Conservation (phyloP, 139 green algal genomes). For the Chlamydomonas asymmetrica region DNA sequence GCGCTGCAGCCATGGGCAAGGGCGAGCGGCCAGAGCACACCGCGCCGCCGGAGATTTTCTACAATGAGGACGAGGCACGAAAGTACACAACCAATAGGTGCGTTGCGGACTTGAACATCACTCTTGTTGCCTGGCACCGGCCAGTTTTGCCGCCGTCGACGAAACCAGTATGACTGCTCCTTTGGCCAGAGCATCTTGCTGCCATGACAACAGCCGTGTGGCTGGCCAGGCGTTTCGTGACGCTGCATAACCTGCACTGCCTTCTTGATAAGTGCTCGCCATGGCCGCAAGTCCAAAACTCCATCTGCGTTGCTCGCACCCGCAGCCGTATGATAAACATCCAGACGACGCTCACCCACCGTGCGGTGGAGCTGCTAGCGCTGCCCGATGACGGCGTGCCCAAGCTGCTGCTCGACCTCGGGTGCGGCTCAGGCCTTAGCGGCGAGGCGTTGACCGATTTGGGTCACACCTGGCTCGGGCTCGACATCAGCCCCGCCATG, state of each 20-base stretch:
- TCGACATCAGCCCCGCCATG: conserved; percentile 88
- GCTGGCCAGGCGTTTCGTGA: too few relatives aligned
- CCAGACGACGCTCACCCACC: conserved; percentile 77
- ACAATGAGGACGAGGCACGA: conserved; percentile 89
- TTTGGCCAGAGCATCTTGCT: too few relatives aligned
- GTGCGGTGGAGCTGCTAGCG: conserved; percentile 92
- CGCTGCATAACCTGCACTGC: too few relatives aligned
- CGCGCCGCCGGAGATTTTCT: conserved; percentile 93
- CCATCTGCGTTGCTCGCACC: too few relatives aligned
- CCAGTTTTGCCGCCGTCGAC: too few relatives aligned
- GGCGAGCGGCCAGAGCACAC: conserved; percentile 86
- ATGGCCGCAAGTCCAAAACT: too few relatives aligned
- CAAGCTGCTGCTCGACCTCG: conserved; percentile 91
- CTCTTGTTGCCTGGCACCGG: too few relatives aligned
- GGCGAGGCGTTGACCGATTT: conserved; percentile 67
- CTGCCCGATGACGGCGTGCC: conserved; percentile 82
- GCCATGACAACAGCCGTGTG: neutral
- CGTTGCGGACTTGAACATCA: too few relatives aligned
- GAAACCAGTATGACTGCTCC: too few relatives aligned
- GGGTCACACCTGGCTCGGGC: conserved; percentile 84
- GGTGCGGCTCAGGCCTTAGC: conserved; percentile 92
- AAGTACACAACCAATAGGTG: conserved; percentile 94
- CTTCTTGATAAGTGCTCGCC: too few relatives aligned
- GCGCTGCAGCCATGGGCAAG: conserved; percentile 55
- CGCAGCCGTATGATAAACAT: conserved; percentile 84